A percentile compares a stretch with the other conserved stretches of the same genome.
Conservation (phyloP, 2,329 filamentous ascomycete genomes). For the Fusarium succisae region DNA sequence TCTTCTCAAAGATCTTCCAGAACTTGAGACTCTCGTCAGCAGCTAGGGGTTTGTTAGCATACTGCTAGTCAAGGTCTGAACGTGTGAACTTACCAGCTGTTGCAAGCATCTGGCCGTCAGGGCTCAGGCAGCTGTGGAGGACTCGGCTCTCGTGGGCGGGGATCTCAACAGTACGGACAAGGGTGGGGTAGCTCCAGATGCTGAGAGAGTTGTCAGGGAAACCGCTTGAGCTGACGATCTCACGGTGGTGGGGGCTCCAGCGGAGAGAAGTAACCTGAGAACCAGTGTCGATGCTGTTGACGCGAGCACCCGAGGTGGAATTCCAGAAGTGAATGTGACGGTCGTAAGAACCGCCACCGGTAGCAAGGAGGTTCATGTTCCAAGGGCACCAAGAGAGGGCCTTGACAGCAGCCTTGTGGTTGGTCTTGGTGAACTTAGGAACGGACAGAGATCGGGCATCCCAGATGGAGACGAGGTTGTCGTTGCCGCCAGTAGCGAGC, state of each 20-base stretch:
- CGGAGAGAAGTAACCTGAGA: conserved; percentile 96
- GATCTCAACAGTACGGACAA: conserved; percentile 98
- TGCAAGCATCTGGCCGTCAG: conserved; percentile 96
- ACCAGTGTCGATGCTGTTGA: conserved; percentile 99
- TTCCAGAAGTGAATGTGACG: conserved; percentile 99
- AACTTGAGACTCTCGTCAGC: conserved; percentile 98
- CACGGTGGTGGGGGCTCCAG: conserved; percentile 97
- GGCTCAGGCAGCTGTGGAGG: conserved; percentile 94
- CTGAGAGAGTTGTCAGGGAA: conserved; percentile 99
- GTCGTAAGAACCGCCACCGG: conserved; percentile 95
- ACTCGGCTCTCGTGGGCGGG: conserved; percentile 97
- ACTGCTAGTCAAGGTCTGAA: background rate
- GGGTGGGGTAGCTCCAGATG: conserved; percentile 98
- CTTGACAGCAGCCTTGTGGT: conserved; percentile 99
- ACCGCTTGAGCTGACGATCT: conserved; percentile 96
- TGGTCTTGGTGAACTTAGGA: conserved; percentile 99
- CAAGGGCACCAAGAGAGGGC: conserved; percentile 98
- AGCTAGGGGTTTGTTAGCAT: conserved; percentile 56
- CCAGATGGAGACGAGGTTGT: conserved; percentile 99
- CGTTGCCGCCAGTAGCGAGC: conserved; percentile 96
- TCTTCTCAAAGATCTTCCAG: conserved; percentile 99
- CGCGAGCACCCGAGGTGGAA: conserved; percentile 93
- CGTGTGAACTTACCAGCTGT: conserved; percentile 75
- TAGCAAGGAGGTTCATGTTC: conserved; percentile 97
- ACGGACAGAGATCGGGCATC: conserved; percentile 92